Base-by-base conservation (phyloP, 2,329 filamentous ascomycete genomes). In the Phyllosticta paracitricarpa region DNA sequence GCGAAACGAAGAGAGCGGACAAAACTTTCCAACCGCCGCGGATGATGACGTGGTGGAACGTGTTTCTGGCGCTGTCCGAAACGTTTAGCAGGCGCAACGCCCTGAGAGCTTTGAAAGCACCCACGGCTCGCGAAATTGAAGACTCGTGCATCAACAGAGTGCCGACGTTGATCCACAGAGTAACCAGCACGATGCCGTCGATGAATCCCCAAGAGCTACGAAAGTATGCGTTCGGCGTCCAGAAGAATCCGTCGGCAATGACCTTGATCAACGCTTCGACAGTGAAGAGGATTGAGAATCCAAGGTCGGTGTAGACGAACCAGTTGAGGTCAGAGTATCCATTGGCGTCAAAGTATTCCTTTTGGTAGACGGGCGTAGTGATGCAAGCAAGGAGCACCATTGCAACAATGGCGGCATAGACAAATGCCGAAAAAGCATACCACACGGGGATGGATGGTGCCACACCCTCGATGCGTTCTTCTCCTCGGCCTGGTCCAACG, bases 351-450 rank as follows among this genome's bases (percentile, higher is more conserved):
- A 92, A 93, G 70, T 97, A 95, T 66, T 91, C 82, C 71, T 89
- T 91, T 71, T 99, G 94, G 71, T 95, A 99, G 17, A 99, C 78
- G 0, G 94, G 94, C 1, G 94, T 99, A 1, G 92, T 96, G 57
- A 97, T 81, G 70, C 93, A 99, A 30, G 94, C 94, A 58, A 99
- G 82, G 54, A 97, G 76, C n/a, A 99, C 94, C 95, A 99, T 99
- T 57, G 91, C 89, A 52, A 97, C 89, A 64, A 99, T 97, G 14
- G 90, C 89, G 25, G 88, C 86, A 72, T 99, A 99, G 61, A 97
- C 89, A 68, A 99, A 89, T 3, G 91, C 90, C 0, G 94, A 97
- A 72, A 97, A 96, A 0, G 84, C 79, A 71, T 96, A 97, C 92
- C 94, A 99, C 8, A 94, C 81, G 4, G 89, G 84, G 66, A 91